Evolutionary conservation across 371 early-diverging fungal species (phyloP).

Genomic region (Circinella umbellata): DNA sequence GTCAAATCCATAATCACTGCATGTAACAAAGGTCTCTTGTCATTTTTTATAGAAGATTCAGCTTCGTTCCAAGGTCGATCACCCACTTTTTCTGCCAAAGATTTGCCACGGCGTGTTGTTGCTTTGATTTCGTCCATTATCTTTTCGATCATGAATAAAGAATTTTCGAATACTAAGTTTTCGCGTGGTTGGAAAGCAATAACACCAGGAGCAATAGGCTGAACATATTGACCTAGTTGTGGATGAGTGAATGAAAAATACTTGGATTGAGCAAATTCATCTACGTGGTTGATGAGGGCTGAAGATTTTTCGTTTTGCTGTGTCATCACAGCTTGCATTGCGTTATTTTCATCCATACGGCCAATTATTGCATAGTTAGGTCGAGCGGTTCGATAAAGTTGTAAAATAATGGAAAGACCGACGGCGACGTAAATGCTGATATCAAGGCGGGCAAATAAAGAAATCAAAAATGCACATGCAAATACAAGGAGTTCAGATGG

Average conservation of each 20-base stretch:
- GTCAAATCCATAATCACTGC: slow-evolving; percentile 84
- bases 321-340: neutral
- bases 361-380: slow-evolving; percentile 53
- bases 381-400: slow-evolving; percentile 71
- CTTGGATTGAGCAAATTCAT: slow-evolving; percentile 19
- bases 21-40: slow-evolving; percentile 39
- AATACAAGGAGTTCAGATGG: slow-evolving; percentile 44
- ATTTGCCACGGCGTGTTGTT: slow-evolving; percentile 39
- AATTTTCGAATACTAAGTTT: slow-evolving; percentile 76
- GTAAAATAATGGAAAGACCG: slow-evolving; percentile 62
- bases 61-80: slow-evolving; percentile 58
- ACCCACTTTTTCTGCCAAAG: slow-evolving; percentile 33
- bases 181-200: slow-evolving; percentile 72
- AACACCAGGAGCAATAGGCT: slow-evolving; percentile 57
- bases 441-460: slow-evolving; percentile 70
- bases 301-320: slow-evolving; percentile 24
- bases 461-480: slow-evolving; percentile 49
- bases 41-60: slow-evolving; percentile 19
- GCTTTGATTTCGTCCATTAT: slow-evolving; percentile 43
- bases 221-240: slow-evolving; percentile 18
- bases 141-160: slow-evolving; percentile 53
- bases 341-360: slow-evolving; percentile 22
- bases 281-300: neutral
- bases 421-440: slow-evolving; percentile 71
- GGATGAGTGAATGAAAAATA: slow-evolving; percentile 28